Base-by-base conservation (phyloP, 2,329 filamentous ascomycete species). In the Neopestalotiopsis sp. region DNA sequence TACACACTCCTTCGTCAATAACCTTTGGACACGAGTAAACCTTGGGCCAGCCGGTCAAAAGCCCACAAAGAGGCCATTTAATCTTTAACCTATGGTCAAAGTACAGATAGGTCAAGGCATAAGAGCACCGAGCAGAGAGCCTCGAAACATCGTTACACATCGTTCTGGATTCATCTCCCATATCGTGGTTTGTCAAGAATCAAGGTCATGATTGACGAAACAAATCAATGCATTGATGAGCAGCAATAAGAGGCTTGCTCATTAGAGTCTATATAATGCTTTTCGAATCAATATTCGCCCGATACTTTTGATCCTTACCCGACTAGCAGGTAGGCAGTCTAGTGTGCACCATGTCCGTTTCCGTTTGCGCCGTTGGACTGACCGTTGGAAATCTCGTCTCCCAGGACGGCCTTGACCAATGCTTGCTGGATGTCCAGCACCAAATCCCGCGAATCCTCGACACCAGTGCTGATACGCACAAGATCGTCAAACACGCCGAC, bases 401-500 rank as follows among this genome's bases (percentile, higher is more conserved):
- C 49, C 28, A 32, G 20, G 5, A 93, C 89, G 1, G 94, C 94
- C 81, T 88, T 89, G 81, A 96, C 92, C 57, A 98, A 82, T 4
- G 96, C 96, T 80, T 93, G 91, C 73, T 94, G 80, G 17, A 97
- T 90, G 84, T 99, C 96, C 56, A 86, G 87, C 76, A 90, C 91
- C 71, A 99, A 85, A 81, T 99, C 96, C 71, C 91, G 90, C 7
- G 90, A 89, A 77, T 99, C 96, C 83, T 99, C 96, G 67, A 99
- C 90, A 76, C 96, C 96, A 79, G 94, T 98, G 86, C 94, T 97
- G 70, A 99, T 86, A 73, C 96, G 89, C 38, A 99, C 93, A 7
- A 99, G 88, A 80, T 99, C 96, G 78, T 99, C 96, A 77, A 91
- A 98, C 40, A 99, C 94, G 70, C 96, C 96, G 0, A 96, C 94